Conservation (phyloP, 345 rosid species). For the Anastatica hierochuntica region DNA sequence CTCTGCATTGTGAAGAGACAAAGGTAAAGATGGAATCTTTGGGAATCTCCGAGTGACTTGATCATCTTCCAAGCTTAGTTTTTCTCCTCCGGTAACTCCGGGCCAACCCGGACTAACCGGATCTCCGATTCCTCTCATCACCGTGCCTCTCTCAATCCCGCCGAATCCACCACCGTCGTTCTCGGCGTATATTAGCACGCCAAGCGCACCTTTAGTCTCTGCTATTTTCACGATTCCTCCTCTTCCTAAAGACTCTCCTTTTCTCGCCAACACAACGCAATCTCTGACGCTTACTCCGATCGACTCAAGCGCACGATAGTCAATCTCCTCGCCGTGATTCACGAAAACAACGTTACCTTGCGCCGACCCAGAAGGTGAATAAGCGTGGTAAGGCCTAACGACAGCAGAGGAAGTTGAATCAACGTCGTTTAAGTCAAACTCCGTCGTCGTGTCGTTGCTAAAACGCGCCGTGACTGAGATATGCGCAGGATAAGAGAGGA, state of each 20-base stretch:
- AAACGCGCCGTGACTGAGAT: constrained; percentile 46
- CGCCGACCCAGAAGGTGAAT: constrained; percentile 75
- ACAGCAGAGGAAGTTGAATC: constrained; percentile 11
- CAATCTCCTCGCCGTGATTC: constrained; percentile 66
- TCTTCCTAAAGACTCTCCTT: constrained; percentile 51
- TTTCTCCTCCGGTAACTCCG: constrained; percentile 63
- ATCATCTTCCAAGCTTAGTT: constrained; percentile 45
- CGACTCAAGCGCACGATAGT: constrained; percentile 47
- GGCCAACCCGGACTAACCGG: constrained; percentile 91
- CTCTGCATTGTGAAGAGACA: constrained; percentile 59
- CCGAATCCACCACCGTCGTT: constrained; percentile 39
- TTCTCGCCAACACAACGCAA: constrained; percentile 51
- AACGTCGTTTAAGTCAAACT: constrained; percentile 34
- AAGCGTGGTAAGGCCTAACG: constrained; percentile 80
- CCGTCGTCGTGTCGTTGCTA: constrained; percentile 33
- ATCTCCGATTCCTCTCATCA: constrained; percentile 92
- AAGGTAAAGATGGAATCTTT: constrained; percentile 66
- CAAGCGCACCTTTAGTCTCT: constrained; percentile 58
- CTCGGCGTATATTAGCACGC: constrained; percentile 64
- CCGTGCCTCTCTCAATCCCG: constrained; percentile 90
- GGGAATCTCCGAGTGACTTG: constrained; percentile 56
- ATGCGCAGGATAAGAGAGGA: constrained; percentile 63
- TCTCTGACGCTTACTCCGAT: constrained; percentile 58
- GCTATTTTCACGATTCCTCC: constrained; percentile 58
- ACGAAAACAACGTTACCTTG: constrained; percentile 50